These are phyloP conservation scores for Grosmannia clavigera DNA, from an alignment of 2,329 filamentous ascomycete genomes.

Conservation along the genomic window DNA sequence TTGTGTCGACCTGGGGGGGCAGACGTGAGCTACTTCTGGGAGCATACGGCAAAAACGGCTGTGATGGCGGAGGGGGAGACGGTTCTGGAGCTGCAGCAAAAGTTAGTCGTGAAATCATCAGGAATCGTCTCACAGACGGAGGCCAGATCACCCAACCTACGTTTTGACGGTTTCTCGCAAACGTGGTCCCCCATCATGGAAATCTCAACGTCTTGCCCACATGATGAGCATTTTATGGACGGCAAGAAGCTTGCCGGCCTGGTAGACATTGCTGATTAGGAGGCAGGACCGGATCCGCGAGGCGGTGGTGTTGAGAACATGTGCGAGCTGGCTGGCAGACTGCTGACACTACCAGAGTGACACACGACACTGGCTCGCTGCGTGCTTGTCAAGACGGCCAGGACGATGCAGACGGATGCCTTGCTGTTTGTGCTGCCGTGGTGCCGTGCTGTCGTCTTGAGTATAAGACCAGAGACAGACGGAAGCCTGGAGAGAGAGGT, in stretches of 20 bases:
- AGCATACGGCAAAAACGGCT: slow-evolving; percentile 25
- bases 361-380: background rate
- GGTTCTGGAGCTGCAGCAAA: background rate
- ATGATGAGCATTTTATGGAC: slow-evolving; percentile 79
- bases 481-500: background rate
- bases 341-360: background rate
- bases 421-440: background rate
- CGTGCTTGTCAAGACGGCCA: background rate
- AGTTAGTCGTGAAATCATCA: background rate
- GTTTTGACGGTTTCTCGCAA: slow-evolving; percentile 29
- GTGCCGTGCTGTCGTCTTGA: background rate
- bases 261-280: slow-evolving; percentile 4
- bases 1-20: slow-evolving; percentile 43
- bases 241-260: slow-evolving; percentile 57
- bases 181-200: slow-evolving; percentile 76
- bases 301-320: background rate
- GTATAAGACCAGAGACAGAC: background rate
- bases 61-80: slow-evolving; percentile 13
- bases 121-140: background rate
- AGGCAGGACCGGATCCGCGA: background rate
- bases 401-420: background rate
- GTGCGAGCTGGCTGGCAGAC: background rate
- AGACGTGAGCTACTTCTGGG: slow-evolving; percentile 24
- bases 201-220: slow-evolving; percentile 66
- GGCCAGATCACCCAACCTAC: background rate